Evolutionary conservation across 2,329 filamentous ascomycete genomes (phyloP).

Genomic region (Thermothelomyces thermophilus): DNA sequence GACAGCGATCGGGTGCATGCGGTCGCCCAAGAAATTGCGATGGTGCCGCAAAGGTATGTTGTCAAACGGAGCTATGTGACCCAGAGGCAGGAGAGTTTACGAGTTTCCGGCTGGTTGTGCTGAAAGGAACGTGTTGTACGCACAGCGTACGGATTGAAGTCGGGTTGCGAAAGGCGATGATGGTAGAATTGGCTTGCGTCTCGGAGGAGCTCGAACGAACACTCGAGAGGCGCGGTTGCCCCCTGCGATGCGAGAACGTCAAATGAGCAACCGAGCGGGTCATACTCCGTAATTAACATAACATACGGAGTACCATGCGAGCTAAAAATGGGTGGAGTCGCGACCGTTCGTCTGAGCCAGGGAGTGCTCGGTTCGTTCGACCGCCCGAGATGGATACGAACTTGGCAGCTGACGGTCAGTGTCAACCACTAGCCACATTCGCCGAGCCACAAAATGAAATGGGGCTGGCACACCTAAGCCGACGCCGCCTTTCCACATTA

Average conservation of each 20-base stretch:
- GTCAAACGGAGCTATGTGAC: background rate
- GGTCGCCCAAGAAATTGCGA: background rate
- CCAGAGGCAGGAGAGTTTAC: background rate
- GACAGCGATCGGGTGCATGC: conserved; percentile 2
- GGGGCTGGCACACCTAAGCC: background rate
- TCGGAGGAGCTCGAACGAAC: conserved; percentile 10
- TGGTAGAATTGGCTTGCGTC: conserved; percentile 7
- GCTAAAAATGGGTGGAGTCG: conserved; percentile 11
- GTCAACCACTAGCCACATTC: conserved; percentile 2
- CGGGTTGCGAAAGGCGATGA: conserved; percentile 7
- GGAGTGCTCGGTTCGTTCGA: no score
- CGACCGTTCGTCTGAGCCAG: conserved; percentile 6
- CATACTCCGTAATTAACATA: no score
- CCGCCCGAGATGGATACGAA: no score
- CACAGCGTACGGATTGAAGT: conserved; percentile 19
- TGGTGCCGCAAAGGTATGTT: conserved; percentile 7
- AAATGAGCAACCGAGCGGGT: conserved; percentile 19
- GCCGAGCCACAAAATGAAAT: conserved; percentile 5
- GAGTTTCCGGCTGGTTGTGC: background rate
- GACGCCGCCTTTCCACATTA: conserved; percentile 19
- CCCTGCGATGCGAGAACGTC: conserved; percentile 11
- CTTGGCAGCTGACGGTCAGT: conserved; percentile 16
- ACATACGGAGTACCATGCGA: no score
- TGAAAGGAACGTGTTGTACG: conserved; percentile 20
- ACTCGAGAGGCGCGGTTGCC: conserved; percentile 11